Evolutionary conservation across 2,329 filamentous ascomycete species (phyloP), one percentile per base, ranked within the genome.

Genomic region (Herpotrichia juniperi): DNA sequence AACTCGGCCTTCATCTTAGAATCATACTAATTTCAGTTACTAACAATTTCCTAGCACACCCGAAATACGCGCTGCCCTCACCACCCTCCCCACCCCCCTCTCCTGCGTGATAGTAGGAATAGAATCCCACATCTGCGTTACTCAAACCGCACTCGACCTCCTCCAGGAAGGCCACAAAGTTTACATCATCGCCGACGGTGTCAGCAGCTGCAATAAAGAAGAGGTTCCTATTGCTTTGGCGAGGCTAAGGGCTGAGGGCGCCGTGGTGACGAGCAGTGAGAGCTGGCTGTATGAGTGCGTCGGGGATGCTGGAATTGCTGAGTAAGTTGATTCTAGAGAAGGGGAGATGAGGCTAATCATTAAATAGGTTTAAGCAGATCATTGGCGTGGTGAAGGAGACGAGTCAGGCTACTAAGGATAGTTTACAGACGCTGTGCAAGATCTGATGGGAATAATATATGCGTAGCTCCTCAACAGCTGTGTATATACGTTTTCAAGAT

Each of bases 101-200:
- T 58, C 76, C 4, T 83, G 91, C 47, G 88, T 90, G 49, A 85
- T 97, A 57, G 88, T 96, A 14, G 93, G 93, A 31, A 96, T 97
- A 69, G 93, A 97, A 76, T 85, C 86, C 34, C 93, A 97, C 76
- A 94, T 97, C 71, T 97, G 93, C 79, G 87, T 97, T 25, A 93
- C 91, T 54, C 93, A 97, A 81, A 97, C 93, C 2, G 60, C 69
- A 14, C 81, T 97, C 35, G 93, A 97, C 77, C 78, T 96, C 43
- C 78, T 94, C 37, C 78, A 80, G 19, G 81, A 82, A 1, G 92
- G 92, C 1, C 90, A 96, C 74, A 79, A 80, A 47, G 93, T 97
- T 6, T 96, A 96, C 73, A 79, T 97, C 32, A 80, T 97, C 26
- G 91, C 92, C 46, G 93, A 97, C 74, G 93, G 86, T 26, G 93